Base-by-base conservation (phyloP, 495 filamentous ascomycete genomes). In the Lepidopterella palustris region DNA sequence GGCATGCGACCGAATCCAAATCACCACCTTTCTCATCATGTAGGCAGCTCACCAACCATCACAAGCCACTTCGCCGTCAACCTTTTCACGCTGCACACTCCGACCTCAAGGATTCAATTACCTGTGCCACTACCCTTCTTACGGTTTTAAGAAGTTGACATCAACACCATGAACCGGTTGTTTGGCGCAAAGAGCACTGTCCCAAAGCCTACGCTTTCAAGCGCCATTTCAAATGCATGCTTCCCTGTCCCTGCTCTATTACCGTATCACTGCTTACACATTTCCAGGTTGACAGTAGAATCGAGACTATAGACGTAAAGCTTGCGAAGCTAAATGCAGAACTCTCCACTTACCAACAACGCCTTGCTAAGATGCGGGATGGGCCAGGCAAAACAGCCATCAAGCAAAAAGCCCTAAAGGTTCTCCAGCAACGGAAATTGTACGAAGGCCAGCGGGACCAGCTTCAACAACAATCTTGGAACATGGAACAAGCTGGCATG, bases 401-500 rank as follows among this genome's bases (percentile, higher is more conserved):
- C 28, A 92, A 92, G 64, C 85, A 95, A 71, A 97, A 97, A 69
- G 93, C 93, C 1, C 84, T 97, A 57, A 97, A 97, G 66, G 85
- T 97, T 18, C 85, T 97, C 1, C 91, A 96, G 74, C 88, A 90
- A n/a, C 88, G 95, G 28, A 96, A 95, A 70, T 86, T 92, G 75
- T 96, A 97, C 82, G 93, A 98, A 73, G 76, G 79, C 9, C 92
- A 98, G 77, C 87, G 91, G 18, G 92, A 97, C 64, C 91, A 98
- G 75, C 85, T 97, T 55, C 89, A 95, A 73, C 83, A 87, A 65
- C 93, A 97, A 73, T 88, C 87, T 11, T 97, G 93, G 93, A 98
- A 97, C 77, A 97, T 98, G 92, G 92, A 97, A 73, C 93, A 97
- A 71, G 93, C 93, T 5, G 88, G 89, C 72, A 96, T 95, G 80